A percentile compares a stretch with the other conserved stretches of the same genome.
Evolutionary conservation across 108 stramenopile species (phyloP).

Genomic region (Conticribra guillardii): DNA sequence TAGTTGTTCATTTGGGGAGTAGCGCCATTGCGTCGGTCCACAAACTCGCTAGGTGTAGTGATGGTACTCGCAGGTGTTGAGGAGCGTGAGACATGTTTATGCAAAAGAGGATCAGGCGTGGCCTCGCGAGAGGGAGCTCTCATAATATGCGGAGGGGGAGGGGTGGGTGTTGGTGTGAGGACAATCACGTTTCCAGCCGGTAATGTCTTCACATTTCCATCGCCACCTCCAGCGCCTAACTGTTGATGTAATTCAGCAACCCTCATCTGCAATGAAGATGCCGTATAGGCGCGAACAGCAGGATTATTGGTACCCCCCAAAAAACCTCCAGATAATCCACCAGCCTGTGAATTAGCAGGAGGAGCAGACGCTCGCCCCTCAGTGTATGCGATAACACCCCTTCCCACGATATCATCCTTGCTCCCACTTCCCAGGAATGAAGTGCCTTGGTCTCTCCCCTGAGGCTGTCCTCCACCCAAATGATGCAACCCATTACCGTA

Average conservation of each 20-base stretch:
- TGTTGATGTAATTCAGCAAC: conserved; percentile 51
- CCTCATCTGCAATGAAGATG: conserved; percentile 43
- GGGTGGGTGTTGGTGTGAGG: conserved; percentile 10
- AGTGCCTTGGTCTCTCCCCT: neutral
- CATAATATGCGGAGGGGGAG: conserved; percentile 6
- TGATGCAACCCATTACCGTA: conserved; percentile 6
- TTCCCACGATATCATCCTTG: neutral
- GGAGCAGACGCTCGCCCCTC: conserved; percentile 22
- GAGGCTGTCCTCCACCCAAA: neutral
- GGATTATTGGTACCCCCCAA: conserved; percentile 17
- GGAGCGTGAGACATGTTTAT: conserved; percentile 23
- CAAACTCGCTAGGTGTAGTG: neutral
- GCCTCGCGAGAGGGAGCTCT: conserved; percentile 22
- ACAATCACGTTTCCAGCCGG: conserved; percentile 20
- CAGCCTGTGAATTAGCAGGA: conserved; percentile 6
- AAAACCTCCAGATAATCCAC: conserved; percentile 3
- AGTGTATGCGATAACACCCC: neutral
- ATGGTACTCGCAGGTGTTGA: conserved; percentile 10
- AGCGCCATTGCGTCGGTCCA: neutral
- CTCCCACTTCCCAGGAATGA: neutral
- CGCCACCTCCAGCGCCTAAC: conserved; percentile 18
- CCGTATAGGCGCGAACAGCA: conserved; percentile 28
- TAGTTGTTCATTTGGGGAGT: neutral
- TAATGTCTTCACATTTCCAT: conserved; percentile 11
- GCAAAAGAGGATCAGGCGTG: conserved; percentile 7